These are phyloP conservation scores for Penicillium sclerotigenum DNA, from an alignment of 2,329 filamentous ascomycete genomes.

Conservation along the genomic window DNA sequence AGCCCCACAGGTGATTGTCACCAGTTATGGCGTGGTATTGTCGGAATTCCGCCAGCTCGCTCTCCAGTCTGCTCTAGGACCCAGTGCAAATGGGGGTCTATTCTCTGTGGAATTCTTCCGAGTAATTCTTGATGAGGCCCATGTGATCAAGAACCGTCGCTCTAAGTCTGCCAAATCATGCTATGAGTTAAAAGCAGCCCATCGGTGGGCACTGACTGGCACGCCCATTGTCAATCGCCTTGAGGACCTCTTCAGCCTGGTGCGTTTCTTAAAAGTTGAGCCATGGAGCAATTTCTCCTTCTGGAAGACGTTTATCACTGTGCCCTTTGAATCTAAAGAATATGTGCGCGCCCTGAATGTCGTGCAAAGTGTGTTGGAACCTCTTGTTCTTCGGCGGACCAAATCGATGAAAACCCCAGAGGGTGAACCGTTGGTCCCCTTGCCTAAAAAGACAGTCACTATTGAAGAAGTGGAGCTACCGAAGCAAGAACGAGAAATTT, in stretches of 20 bases:
- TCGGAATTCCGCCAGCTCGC: constrained; percentile 81
- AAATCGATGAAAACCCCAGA: constrained; percentile 98
- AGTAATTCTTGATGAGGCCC: constrained; percentile 91
- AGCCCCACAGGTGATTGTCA: constrained; percentile 88
- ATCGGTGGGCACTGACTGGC: constrained; percentile 90
- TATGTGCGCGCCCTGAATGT: constrained; percentile 92
- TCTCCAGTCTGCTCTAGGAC: constrained; percentile 53
- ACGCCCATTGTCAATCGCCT: constrained; percentile 96
- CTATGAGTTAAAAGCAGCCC: constrained; percentile 79
- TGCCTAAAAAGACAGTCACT: constrained; percentile 77
- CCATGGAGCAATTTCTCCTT: constrained; percentile 99
- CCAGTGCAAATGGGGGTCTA: constrained; percentile 68
- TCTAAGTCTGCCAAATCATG: constrained; percentile 95
- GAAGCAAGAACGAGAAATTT: constrained; percentile 80
- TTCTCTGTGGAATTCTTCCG: constrained; percentile 95
- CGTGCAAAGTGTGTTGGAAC: constrained; percentile 93
- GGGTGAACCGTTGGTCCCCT: constrained; percentile 73
- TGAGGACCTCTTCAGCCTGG: constrained; percentile 89
- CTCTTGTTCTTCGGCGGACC: constrained; percentile 87
- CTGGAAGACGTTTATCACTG: constrained; percentile 98
- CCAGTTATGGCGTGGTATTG: constrained; percentile 86
- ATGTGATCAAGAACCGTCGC: constrained; percentile 84
- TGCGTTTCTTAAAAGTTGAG: constrained; percentile 88
- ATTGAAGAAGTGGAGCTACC: constrained; percentile 86
- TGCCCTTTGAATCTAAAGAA: constrained; percentile 93